Conservation (phyloP, 1,284 basidiomycete species). For the Rhodotorula sp. region DNA sequence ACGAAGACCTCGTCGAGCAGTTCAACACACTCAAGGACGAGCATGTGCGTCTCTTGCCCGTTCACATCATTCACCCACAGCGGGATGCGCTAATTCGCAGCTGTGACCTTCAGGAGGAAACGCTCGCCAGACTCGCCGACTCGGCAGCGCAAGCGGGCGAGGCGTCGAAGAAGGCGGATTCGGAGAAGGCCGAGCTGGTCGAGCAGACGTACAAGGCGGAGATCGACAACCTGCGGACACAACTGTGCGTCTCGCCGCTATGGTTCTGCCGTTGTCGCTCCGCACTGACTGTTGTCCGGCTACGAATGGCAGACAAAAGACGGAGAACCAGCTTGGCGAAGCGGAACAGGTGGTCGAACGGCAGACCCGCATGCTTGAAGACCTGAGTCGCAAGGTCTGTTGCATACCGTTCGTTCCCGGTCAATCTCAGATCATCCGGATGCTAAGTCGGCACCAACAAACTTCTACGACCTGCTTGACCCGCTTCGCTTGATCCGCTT, state of each 20-base stretch:
- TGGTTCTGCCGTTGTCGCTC: background rate
- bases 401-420: no score
- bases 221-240: constrained; percentile 71
- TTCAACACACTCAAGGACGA: constrained; percentile 74
- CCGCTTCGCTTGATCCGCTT: background rate
- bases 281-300: background rate
- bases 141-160: constrained; percentile 22
- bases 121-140: constrained; percentile 60
- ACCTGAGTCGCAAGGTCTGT: constrained; percentile 66
- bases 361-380: constrained; percentile 66
- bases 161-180: background rate
- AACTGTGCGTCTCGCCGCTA: constrained; percentile 64
- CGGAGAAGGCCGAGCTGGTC: constrained; percentile 60
- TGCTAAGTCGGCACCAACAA: no score
- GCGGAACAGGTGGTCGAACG: constrained; percentile 78
- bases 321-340: constrained; percentile 79
- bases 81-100: no score
- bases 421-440: no score
- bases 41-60: constrained; percentile 53
- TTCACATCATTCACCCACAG: background rate
- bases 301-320: constrained; percentile 70
- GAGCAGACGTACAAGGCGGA: constrained; percentile 72
- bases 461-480: background rate
- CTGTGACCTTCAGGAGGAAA: constrained; percentile 61
- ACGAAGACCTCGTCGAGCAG: constrained; percentile 67